phyloP scores from a whole-genome alignment of 169 alveolate genomes.

The Amoebophrya sp. region DNA sequence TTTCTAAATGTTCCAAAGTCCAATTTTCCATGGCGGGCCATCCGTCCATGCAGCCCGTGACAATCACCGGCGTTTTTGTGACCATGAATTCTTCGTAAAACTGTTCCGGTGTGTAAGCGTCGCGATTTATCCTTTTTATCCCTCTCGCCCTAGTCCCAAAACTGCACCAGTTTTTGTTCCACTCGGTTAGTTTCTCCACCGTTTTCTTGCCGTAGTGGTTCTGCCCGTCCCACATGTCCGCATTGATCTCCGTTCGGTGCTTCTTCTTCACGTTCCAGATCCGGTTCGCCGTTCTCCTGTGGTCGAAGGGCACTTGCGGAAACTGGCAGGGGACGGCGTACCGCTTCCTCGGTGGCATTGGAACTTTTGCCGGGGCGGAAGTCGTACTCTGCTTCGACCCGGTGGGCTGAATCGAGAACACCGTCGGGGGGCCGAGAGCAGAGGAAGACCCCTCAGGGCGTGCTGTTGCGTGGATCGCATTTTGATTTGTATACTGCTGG shows the following conservation, averaged over 20 bases:
- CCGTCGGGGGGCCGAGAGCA: too few species aligned
- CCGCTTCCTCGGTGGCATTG: too few species aligned
- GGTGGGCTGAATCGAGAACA: too few species aligned
- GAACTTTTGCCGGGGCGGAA: too few species aligned
- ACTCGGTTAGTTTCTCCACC: neutral
- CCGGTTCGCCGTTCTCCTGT: neutral
- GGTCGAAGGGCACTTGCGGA: neutral
- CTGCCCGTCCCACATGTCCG: neutral
- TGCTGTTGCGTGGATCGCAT: too few species aligned
- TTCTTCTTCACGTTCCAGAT: neutral
- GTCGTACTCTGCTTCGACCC: too few species aligned
- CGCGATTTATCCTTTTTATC: neutral
- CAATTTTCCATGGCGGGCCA: conserved; percentile 48
- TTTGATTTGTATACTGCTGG: too few species aligned
- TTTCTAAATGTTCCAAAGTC: neutral
- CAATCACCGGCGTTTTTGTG: conserved; percentile 44
- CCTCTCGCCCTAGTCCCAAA: neutral
- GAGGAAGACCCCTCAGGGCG: too few species aligned
- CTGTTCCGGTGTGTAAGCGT: neutral
- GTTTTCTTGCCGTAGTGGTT: neutral
- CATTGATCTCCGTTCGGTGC: neutral
- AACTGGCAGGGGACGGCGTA: neutral
- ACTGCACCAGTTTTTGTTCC: neutral
- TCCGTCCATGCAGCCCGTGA: conserved; percentile 48
- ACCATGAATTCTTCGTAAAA: conserved; percentile 31